These are phyloP conservation scores for Colletotrichum simmondsii DNA, from an alignment of 2,329 filamentous ascomycete genomes.

Conservation along the genomic window DNA sequence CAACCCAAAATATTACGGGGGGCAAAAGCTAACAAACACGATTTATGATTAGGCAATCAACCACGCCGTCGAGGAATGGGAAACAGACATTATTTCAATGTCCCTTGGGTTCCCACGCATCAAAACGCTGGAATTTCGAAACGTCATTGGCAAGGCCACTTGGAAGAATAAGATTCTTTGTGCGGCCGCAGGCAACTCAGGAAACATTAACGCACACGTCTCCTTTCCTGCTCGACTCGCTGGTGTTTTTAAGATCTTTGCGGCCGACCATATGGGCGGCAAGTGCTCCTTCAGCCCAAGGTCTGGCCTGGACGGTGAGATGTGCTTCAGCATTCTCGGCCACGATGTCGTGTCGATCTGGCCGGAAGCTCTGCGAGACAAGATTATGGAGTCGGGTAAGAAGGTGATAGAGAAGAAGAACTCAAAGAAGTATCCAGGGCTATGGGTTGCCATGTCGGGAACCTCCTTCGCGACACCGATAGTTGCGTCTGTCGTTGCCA, in stretches of 20 bases:
- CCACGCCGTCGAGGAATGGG: conserved; percentile 1
- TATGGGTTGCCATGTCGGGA: conserved; percentile 6
- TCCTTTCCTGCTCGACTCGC: not conserved
- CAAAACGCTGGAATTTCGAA: not conserved
- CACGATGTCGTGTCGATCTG: conserved; percentile 1
- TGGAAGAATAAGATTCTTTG: not conserved
- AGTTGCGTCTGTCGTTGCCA: not conserved
- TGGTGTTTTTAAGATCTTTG: conserved; percentile 11
- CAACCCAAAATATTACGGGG: not conserved
- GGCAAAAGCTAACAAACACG: not conserved
- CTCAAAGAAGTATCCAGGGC: not conserved
- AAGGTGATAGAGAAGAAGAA: not conserved
- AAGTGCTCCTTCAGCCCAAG: not conserved
- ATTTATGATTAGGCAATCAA: conserved; percentile 2
- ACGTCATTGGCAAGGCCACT: not conserved
- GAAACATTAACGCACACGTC: not conserved
- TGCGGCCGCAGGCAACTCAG: conserved; percentile 8
- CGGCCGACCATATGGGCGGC: not conserved
- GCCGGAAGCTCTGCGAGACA: not conserved
- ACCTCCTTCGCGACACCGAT: conserved; percentile 15
- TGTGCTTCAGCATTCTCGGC: conserved; percentile 11
- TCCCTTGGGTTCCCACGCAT: not conserved
- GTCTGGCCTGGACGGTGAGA: not conserved
- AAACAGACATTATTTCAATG: conserved; percentile 19
- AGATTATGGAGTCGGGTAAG: too few species aligned